Evolutionary conservation across 2,329 filamentous ascomycete species (phyloP).

Genomic region (Fusarium sp.): DNA sequence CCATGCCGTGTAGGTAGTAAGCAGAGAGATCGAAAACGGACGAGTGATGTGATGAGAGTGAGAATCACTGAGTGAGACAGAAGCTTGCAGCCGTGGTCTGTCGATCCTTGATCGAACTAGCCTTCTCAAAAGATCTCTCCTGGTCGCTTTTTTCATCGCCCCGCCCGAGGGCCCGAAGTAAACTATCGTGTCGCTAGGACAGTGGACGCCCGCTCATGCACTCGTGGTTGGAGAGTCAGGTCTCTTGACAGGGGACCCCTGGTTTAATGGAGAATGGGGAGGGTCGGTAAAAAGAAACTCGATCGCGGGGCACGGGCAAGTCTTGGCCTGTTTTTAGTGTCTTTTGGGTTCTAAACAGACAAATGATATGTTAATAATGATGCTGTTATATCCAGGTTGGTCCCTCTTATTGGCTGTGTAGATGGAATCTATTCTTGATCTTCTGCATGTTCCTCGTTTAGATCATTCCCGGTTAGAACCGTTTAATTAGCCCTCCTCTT

Average conservation of each 20-base stretch:
- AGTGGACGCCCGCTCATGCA: slow-evolving; percentile 16
- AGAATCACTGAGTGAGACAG: background rate
- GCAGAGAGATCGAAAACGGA: background rate
- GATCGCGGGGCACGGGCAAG: slow-evolving; percentile 22
- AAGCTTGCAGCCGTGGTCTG: background rate
- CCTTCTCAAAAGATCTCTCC: background rate
- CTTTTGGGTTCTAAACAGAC: background rate
- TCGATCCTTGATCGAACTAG: background rate
- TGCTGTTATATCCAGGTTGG: background rate
- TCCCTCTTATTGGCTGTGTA: background rate
- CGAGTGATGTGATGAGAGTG: background rate
- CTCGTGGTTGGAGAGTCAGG: slow-evolving; percentile 3
- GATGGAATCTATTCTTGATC: slow-evolving; percentile 16
- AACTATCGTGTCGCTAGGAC: slow-evolving; percentile 19
- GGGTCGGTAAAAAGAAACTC: slow-evolving; percentile 12
- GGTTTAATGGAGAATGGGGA: background rate
- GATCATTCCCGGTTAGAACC: slow-evolving; percentile 8
- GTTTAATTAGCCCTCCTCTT: background rate
- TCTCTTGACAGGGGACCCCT: slow-evolving; percentile 15
- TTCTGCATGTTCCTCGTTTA: slow-evolving; percentile 4
- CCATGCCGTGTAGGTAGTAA: background rate
- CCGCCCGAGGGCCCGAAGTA: slow-evolving; percentile 20
- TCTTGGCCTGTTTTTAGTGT: slow-evolving; percentile 19
- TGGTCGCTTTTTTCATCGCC: background rate
- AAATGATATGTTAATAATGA: slow-evolving; percentile 13